Evolutionary conservation across 176 grass and related monocot genomes (phyloP), one percentile per base, ranked within the genome.

Genomic region (Areca catechu): DNA sequence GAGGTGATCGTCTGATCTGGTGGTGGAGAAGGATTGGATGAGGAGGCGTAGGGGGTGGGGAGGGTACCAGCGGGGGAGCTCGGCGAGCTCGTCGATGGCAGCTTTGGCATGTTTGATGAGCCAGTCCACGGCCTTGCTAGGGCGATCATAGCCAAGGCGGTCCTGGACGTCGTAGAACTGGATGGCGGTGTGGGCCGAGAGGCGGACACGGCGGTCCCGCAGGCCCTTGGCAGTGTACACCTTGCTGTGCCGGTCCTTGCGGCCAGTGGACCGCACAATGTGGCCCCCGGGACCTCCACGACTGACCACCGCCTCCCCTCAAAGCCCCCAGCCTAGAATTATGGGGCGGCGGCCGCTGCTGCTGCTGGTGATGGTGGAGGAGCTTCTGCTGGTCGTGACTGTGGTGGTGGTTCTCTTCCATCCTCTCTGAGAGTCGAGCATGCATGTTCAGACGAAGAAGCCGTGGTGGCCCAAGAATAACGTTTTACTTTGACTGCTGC

Each of bases 141-240:
- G 68, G 68, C 68, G 68, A 17, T 71, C 68, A 4, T 50, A 71
- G 68, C 68, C 68, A 47, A 71, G 68, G 68, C 68, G 68, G 55
- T 71, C 68, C 37, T 71, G 68, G 22, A 71, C 55, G 68, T 71
- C 68, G 47, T 71, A 71, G 68, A 71, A 71, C 56, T 71, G 68
- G n/a, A n/a, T 71, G 68, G 68, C 68, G 68, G 68, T n/a, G 55
- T 59, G 55, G 4, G 68, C 56, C 0, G 68, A 51, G 17, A 71
- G 68, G 22, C 68, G 68, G 68, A 71, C 55, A 22, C 68, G 68
- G 37, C 68, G 68, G 68, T 71, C 68, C 5, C 57, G 57, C 24
- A 60, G n/a, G 57, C 57, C 57, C 16, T 25, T 23, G 16, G 57
- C 57, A 15, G 57, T 60, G 24, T 27, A 28, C 24, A 60, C 57